A percentile compares a stretch with the other conserved stretches of the same genome.
Evolutionary conservation across 2,329 filamentous ascomycete species (phyloP).

Genomic region (Pestalotiopsis sp.): DNA sequence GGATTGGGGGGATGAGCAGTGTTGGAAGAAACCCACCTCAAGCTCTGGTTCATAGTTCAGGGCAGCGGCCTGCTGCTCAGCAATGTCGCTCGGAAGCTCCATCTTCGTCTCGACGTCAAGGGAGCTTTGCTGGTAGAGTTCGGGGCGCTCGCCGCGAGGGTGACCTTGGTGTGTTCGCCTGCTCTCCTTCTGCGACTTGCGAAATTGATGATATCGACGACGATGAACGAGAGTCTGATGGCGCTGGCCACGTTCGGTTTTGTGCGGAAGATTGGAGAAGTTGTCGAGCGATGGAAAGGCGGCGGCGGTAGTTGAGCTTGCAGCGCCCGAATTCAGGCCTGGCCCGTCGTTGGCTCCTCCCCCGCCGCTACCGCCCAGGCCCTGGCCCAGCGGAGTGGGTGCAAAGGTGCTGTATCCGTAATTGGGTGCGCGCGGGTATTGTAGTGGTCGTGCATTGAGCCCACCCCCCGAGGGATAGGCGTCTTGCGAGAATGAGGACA

Average conservation of each 20-base stretch:
- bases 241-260: slow-evolving; percentile 14
- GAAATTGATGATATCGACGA: too few species aligned
- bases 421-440: too few species aligned
- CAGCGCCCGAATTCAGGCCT: slow-evolving; percentile 1
- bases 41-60: slow-evolving; percentile 61
- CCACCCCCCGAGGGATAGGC: slow-evolving; percentile 24
- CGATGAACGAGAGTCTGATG: background rate
- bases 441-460: slow-evolving; percentile 20
- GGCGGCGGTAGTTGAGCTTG: slow-evolving; percentile 16
- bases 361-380: slow-evolving; percentile 24
- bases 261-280: slow-evolving; percentile 21
- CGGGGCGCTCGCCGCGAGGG: slow-evolving; percentile 9
- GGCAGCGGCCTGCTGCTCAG: slow-evolving; percentile 63
- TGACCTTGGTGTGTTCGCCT: slow-evolving; percentile 16
- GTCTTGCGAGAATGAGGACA: too few species aligned
- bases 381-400: slow-evolving; percentile 30
- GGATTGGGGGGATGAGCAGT: background rate
- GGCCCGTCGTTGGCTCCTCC: slow-evolving; percentile 16
- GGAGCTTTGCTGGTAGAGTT: slow-evolving; percentile 12
- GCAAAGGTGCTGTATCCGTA: slow-evolving; percentile 24
- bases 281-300: slow-evolving; percentile 25
- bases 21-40: slow-evolving; percentile 44
- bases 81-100: slow-evolving; percentile 48
- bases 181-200: slow-evolving; percentile 16
- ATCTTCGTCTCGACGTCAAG: slow-evolving; percentile 44